Conservation (phyloP, 208 protist species). For the Lotmaria passim region DNA sequence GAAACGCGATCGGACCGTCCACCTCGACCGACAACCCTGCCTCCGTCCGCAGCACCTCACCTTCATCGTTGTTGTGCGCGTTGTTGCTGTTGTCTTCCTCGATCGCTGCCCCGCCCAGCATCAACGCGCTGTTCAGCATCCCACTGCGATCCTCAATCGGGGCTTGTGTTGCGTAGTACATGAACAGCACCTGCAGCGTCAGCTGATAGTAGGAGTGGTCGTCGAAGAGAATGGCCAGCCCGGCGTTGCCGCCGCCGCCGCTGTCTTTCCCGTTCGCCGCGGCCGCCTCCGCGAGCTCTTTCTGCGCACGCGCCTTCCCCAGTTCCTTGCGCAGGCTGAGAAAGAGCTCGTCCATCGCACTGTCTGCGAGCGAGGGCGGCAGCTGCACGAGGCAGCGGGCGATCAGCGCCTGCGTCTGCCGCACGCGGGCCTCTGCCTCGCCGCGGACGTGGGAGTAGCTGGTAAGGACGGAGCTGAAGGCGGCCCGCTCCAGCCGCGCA, state of each 20-base stretch:
- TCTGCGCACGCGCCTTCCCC: constrained; percentile 25
- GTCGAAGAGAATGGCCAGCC: constrained; percentile 26
- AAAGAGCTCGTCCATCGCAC: constrained; percentile 66
- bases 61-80: background rate
- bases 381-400: constrained; percentile 71
- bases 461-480: constrained; percentile 62
- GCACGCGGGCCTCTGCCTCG: constrained; percentile 61
- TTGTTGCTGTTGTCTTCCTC: constrained; percentile 12
- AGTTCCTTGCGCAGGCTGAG: constrained; percentile 44
- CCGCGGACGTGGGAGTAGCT: constrained; percentile 49
- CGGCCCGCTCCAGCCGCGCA: constrained; percentile 48
- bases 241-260: constrained; percentile 10
- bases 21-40: constrained; percentile 51
- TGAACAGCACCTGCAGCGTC: constrained; percentile 73
- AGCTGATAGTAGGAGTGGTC: constrained; percentile 65
- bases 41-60: constrained; percentile 27
- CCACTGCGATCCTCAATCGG: constrained; percentile 53
- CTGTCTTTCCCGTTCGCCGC: background rate
- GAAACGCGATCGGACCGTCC: constrained; percentile 70
- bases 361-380: constrained; percentile 53
- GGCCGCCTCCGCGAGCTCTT: constrained; percentile 14
- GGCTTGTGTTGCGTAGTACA: constrained; percentile 62
- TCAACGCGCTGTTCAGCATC: constrained; percentile 22
- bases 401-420: constrained; percentile 69
- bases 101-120: constrained; percentile 16